phyloP scores from a whole-genome alignment of 2,329 filamentous ascomycete genomes.

The Lojkania enalia region DNA sequence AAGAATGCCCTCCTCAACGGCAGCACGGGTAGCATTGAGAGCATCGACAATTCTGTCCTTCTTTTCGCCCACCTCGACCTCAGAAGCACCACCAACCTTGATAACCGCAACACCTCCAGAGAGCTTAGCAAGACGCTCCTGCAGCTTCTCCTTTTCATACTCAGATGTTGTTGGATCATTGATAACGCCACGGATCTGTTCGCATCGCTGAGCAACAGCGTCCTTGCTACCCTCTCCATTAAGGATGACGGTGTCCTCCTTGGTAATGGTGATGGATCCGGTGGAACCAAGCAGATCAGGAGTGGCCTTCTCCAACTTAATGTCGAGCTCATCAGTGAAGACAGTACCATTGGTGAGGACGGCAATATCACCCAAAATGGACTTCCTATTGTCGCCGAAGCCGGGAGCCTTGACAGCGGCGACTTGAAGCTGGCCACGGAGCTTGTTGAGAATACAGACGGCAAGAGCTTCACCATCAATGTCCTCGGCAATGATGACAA shows the following conservation, averaged over 20 bases:
- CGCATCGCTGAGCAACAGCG: conserved; percentile 87
- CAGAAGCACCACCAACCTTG: conserved; percentile 96
- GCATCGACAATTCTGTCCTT: conserved; percentile 99
- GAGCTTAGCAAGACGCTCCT: conserved; percentile 98
- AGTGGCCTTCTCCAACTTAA: conserved; percentile 98
- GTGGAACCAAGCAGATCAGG: conserved; percentile 95
- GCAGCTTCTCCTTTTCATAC: conserved; percentile 99
- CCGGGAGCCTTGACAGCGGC: conserved; percentile 98
- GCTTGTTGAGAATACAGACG: conserved; percentile 99
- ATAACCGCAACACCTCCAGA: conserved; percentile 99
- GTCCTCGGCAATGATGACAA: conserved; percentile 98
- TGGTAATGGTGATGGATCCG: conserved; percentile 98
- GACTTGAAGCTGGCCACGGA: conserved; percentile 98
- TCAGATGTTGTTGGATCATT: conserved; percentile 91
- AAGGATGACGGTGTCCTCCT: conserved; percentile 98
- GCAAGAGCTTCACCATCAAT: conserved; percentile 98
- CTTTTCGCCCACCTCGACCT: conserved; percentile 99
- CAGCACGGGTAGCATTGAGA: conserved; percentile 94
- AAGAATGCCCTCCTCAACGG: conserved; percentile 98
- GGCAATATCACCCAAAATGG: conserved; percentile 94
- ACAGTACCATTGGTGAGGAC: conserved; percentile 96
- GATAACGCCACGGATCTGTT: conserved; percentile 98
- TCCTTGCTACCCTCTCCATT: conserved; percentile 98
- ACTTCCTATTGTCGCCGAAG: conserved; percentile 99
- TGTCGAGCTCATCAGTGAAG: conserved; percentile 96